These are phyloP conservation scores for Tripterygium wilfordii DNA, from an alignment of 177 flowering plant genomes.

Conservation along the genomic window DNA sequence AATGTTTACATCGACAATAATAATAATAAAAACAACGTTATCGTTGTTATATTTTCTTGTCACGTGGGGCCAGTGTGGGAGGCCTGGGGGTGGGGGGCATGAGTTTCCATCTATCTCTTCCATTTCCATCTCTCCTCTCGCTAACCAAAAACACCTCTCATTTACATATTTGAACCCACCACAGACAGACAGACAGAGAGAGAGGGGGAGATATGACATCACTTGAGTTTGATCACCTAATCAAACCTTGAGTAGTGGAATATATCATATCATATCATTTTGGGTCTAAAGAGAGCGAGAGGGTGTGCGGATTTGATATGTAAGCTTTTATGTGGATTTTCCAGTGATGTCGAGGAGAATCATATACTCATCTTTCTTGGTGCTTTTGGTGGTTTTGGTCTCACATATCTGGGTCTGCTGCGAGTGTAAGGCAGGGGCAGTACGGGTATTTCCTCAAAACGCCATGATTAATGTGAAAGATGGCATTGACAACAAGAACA, in stretches of 20 bases:
- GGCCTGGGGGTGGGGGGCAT: no score
- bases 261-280: no score
- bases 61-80: constrained; percentile 27
- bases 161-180: background rate
- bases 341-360: constrained; percentile 16
- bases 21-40: no score
- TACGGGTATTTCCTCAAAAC: constrained; percentile 18
- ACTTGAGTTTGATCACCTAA: no score
- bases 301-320: no score
- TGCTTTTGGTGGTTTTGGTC: constrained; percentile 17
- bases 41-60: constrained; percentile 17
- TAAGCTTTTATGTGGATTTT: no score
- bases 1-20: no score
- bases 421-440: constrained; percentile 27
- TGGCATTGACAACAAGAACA: no score
- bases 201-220: no score
- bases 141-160: constrained; percentile 2
- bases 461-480: background rate
- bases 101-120: constrained; percentile 5
- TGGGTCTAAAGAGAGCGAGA: no score
- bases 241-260: no score
- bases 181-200: constrained; percentile 6
- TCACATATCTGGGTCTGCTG: constrained; percentile 31
- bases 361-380: constrained; percentile 5
- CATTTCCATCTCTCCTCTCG: background rate